Percentiles rank a stretch among this genome's conserved stretches.
Evolutionary conservation across 2,329 filamentous ascomycete species (phyloP).

Genomic region (Xylaria sp.): DNA sequence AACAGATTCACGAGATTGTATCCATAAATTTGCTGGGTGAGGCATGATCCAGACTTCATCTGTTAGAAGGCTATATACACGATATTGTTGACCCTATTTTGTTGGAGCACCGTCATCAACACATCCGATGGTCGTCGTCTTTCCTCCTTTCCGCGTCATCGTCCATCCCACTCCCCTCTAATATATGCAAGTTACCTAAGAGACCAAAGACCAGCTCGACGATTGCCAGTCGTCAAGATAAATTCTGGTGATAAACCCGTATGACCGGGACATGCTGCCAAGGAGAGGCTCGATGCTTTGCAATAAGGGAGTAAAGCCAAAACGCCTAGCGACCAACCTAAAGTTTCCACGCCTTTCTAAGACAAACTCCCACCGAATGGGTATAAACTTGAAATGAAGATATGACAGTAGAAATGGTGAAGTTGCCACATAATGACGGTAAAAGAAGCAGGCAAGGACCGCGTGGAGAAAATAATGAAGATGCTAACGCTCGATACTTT

Average conservation of each 20-base stretch:
- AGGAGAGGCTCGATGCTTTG: constrained; percentile 22
- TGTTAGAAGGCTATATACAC: constrained; percentile 33
- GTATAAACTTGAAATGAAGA: constrained; percentile 35
- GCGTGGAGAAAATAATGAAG: neutral
- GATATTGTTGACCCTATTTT: constrained; percentile 12
- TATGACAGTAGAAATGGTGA: constrained; percentile 30
- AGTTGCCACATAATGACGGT: constrained; percentile 19
- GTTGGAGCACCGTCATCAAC: constrained; percentile 18
- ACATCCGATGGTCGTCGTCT: constrained; percentile 18
- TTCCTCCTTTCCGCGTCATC: constrained; percentile 22
- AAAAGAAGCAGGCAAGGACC: neutral
- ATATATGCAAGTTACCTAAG: constrained; percentile 38
- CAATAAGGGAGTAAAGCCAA: constrained; percentile 29
- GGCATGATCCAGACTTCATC: constrained; percentile 18
- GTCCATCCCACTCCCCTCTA: constrained; percentile 19
- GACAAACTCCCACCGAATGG: constrained; percentile 40
- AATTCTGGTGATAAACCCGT: constrained; percentile 12
- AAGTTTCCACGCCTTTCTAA: constrained; percentile 33
- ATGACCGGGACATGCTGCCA: constrained; percentile 17
- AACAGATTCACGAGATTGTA: constrained; percentile 12
- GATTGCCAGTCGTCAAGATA: constrained; percentile 14
- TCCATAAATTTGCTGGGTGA: constrained; percentile 28
- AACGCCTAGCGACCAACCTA: constrained; percentile 32
- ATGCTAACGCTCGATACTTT: constrained; percentile 71
- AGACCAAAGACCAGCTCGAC: constrained; percentile 25